These are phyloP conservation scores for Hanseniaspora singularis DNA, from an alignment of 805 yeast species.

Conservation along the genomic window DNA sequence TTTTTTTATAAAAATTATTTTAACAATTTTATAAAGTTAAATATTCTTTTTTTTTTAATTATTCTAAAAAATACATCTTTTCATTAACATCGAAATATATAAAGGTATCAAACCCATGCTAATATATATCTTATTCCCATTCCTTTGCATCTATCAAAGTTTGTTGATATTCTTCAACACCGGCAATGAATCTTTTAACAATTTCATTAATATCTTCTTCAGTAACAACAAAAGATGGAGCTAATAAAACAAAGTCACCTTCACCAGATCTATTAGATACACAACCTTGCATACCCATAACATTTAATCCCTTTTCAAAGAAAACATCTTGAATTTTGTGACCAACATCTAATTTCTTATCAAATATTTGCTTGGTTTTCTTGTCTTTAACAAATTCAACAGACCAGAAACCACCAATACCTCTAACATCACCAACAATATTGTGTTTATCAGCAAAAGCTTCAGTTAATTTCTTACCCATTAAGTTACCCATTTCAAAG, in stretches of 20 bases:
- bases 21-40: too few relatives aligned
- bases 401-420: conserved; percentile 50
- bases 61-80: too few relatives aligned
- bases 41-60: too few relatives aligned
- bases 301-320: conserved; percentile 36
- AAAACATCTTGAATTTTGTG: conserved; percentile 28
- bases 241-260: conserved; percentile 35
- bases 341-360: conserved; percentile 30
- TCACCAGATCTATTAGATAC: conserved; percentile 24
- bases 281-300: conserved; percentile 39
- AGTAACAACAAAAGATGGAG: conserved; percentile 38
- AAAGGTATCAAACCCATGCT: too few relatives aligned
- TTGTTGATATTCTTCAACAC: conserved; percentile 30
- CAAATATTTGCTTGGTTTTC: conserved; percentile 40
- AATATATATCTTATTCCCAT: conserved; percentile 8
- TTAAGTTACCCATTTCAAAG: conserved; percentile 33
- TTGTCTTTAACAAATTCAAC: conserved; percentile 46
- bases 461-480: conserved; percentile 32
- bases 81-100: too few relatives aligned
- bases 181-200: conserved; percentile 30
- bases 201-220: conserved; percentile 35
- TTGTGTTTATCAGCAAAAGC: conserved; percentile 27
- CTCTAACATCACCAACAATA: conserved; percentile 49
- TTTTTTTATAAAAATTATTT: too few relatives aligned
- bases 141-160: conserved; percentile 19